Evolutionary conservation across 2,329 filamentous ascomycete species (phyloP), one percentile per base, ranked within the genome.

Genomic region (Penicillium sp.): DNA sequence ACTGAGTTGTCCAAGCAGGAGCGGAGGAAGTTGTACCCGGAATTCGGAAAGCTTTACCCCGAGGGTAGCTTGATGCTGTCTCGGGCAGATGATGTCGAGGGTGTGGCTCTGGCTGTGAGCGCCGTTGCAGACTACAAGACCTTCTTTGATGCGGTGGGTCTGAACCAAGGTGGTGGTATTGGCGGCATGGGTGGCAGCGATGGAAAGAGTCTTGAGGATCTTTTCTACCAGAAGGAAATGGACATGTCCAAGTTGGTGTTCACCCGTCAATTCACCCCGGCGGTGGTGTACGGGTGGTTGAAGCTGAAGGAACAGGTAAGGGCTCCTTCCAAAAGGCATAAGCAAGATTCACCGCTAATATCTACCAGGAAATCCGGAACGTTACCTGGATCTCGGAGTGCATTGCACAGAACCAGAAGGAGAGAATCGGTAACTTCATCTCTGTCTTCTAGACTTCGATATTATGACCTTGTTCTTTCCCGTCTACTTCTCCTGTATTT

Each of bases 161-260:
- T 90, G 67, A 91, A 89, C 39, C 84, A 93, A 46, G 86, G 88
- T 33, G 87, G 90, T 37, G 87, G 90, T 35, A 81, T 87, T 33
- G 84, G 91, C 29, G 91, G 91, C 46, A 96, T 90, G 58, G 91
- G 91, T 35, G 82, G 85, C n/a, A 87, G 88, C 26, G 92, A 96
- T 65, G 89, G 90, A 48, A 92, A 90, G 79, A 97, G 93, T 68
- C 77, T 99, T 68, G 95, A 99, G 74, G 95, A 99, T 72, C 83
- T 99, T 80, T 99, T 99, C 79, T 99, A 99, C 75, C 91, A 97
- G 76, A 98, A 96, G 80, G 95, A 99, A 79, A 98, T 98, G 95
- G 93, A 99, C 75, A 89, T 98, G 62, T 93, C 90, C 55, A 99
- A 99, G 83, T 80, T 89, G 59, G 91, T 93, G 9, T 99, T 99